Evolutionary conservation across 192 early-diverging fungal species (phyloP).

Genomic region (Entrophospora sp.): DNA sequence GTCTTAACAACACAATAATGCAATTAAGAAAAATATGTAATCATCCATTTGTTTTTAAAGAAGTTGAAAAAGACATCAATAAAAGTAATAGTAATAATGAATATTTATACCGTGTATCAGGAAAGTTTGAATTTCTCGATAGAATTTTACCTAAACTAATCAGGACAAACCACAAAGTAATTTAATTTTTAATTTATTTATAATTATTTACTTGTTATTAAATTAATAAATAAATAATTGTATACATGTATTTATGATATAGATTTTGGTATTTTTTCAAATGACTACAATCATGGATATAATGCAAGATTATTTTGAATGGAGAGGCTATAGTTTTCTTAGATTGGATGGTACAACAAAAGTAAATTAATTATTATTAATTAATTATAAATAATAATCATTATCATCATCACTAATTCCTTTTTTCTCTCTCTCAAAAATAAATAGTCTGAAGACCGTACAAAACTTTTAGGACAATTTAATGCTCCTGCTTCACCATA

Average conservation of each 20-base stretch:
- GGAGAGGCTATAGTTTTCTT: conserved; percentile 60
- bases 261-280: no score
- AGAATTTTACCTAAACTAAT: conserved; percentile 87
- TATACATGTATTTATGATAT: no score
- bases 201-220: conserved; percentile 36
- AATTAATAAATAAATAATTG: conserved; percentile 76
- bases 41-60: conserved; percentile 94
- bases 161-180: conserved; percentile 66
- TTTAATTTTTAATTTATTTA: conserved; percentile 41
- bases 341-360: conserved; percentile 88
- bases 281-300: conserved; percentile 91
- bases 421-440: no score
- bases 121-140: conserved; percentile 96
- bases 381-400: no score
- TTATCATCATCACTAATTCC: neutral
- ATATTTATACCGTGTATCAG: conserved; percentile 70
- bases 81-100: conserved; percentile 61
- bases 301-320: conserved; percentile 87
- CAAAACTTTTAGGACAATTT: conserved; percentile 69
- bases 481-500: conserved; percentile 71
- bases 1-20: conserved; percentile 98
- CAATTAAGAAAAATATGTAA: conserved; percentile 97
- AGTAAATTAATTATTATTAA: conserved; percentile 20
- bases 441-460: conserved; percentile 80
- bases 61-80: conserved; percentile 82